Evolutionary conservation across 169 alveolate species (phyloP), one percentile per base, ranked within the genome.

Genomic region (Besnoitia besnoiti): DNA sequence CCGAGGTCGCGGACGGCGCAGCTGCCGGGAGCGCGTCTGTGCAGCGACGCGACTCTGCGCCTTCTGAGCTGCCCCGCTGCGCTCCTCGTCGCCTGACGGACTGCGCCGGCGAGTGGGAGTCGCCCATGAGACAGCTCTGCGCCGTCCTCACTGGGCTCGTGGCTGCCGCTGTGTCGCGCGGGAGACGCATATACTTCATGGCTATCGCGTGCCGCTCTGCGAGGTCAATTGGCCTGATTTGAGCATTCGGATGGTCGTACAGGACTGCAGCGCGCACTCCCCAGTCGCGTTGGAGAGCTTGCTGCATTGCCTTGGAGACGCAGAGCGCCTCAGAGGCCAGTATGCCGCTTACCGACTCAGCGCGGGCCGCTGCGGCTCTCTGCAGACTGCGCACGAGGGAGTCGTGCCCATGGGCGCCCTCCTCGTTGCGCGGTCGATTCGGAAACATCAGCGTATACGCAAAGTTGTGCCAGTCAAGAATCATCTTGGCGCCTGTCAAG

Each of bases 381-480:
- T 21, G 40, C 62, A 39, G 33, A 3, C 27, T 30, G 46, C 30
- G 90, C 33, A 62, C 2, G 37, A 40, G 90, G 4, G 40, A 39
- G 21, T 33, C n/a, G 5, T 76, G 14, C 5, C 37, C 87, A n/a
- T 7, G 24, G 19, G 80, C 4, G 39, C 59, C 59, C 0, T 4
- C 87, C 59, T 39, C 55, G 33, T 42, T 42, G 27, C 59, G 33
- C 67, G 67, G 24, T 1, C 44, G 40, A 35, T 4, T 3, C 16
- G 95, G 95, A 93, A 95, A 90, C 94, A 98, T 84, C 62, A 98
- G 95, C 2, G 98, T 96, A 93, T 94, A 97, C 0, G 98, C 98
- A 93, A 97, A 97, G 94, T 98, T 98, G 94, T 98, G 99, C 99
- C 99, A 98, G 95, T 98, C 99, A 27, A 97, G 94, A 12, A 97